Conservation (phyloP, 257 asterid species). For the Perilla frutescens region DNA sequence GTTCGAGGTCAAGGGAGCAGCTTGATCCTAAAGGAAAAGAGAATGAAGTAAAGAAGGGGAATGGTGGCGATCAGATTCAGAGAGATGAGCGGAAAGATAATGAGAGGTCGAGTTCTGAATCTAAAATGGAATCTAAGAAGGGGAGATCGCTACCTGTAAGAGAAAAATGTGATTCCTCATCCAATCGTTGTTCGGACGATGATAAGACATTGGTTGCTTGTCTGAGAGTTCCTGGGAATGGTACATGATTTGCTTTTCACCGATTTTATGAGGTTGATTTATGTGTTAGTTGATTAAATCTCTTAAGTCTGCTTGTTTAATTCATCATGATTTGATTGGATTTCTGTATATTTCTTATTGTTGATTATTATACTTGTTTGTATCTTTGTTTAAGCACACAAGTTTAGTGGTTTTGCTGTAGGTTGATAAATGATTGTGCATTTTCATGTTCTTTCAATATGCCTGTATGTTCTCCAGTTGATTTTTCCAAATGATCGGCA, state of each 20-base stretch:
- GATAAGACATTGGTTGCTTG: slow-evolving; percentile 79
- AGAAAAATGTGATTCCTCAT: slow-evolving; percentile 78
- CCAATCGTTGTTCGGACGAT: slow-evolving; percentile 71
- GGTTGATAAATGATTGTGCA: background rate
- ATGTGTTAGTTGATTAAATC: slow-evolving; percentile 18
- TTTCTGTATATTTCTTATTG: background rate
- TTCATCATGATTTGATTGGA: slow-evolving; percentile 17
- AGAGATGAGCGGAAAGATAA: slow-evolving; percentile 45
- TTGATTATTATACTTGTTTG: background rate
- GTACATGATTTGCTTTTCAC: slow-evolving; percentile 47
- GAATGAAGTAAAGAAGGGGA: slow-evolving; percentile 31
- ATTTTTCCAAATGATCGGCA: background rate
- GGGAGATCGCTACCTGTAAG: slow-evolving; percentile 41
- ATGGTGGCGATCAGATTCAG: slow-evolving; percentile 29
- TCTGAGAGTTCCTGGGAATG: slow-evolving; percentile 87
- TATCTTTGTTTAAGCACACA: background rate
- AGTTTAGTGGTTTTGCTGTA: background rate
- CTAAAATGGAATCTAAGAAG: slow-evolving; percentile 35
- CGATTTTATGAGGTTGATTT: background rate
- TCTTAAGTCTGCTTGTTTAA: slow-evolving; percentile 1
- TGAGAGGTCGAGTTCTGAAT: slow-evolving; percentile 35
- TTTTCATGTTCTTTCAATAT: background rate
- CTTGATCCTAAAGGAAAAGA: slow-evolving; percentile 36
- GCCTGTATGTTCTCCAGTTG: slow-evolving; percentile 7
- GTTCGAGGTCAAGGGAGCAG: slow-evolving; percentile 28